Evolutionary conservation across 1,284 basidiomycete genomes (phyloP), one percentile per base, ranked within the genome.

Genomic region (Hemileccinum hortonii): DNA sequence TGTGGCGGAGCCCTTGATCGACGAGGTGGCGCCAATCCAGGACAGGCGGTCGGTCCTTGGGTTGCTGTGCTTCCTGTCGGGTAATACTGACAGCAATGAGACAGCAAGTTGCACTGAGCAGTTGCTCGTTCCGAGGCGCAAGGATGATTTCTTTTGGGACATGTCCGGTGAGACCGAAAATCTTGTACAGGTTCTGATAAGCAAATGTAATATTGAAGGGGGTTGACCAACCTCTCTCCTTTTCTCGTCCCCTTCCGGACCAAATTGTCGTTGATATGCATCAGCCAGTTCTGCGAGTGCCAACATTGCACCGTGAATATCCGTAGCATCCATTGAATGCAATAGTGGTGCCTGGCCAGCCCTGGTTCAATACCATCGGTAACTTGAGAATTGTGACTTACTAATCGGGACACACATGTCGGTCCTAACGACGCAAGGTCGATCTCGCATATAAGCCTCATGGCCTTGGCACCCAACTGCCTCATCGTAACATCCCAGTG

Each of bases 401-500:
- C 87, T 60, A 80, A 75, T 71, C 76, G 77, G 33, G 61, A 61
- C 16, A 79, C 71, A 50, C 80, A 76, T 48, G 71, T 62, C 21
- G 80, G 78, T 2, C 80, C 82, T 4, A 90, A 70, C n/a, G 49
- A 66, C 14, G 65, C 55, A 10, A 90, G 70, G 63, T 90, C 83
- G 24, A 83, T 67, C 51, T 81, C 72, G 54, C 88, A 89, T 46
- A 97, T 81, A 16, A 73, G 73, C 40, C 83, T 77, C 36, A 97
- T 72, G 4, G 93, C 87, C 58, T 86, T 78, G 2, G 94, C 86
- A n/a, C 87, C 93, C 7, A 94, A 73, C 44, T 81, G 75, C 50
- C 95, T 81, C 81, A 99, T 90, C 7, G 80, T 70, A 2, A 78
- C 69, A 67, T 98, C 95, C 95, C 96, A 98, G 69, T 99, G 96